Percentiles rank a stretch among this genome's conserved stretches.
phyloP scores from a whole-genome alignment of 225 moss, liverwort and hornwort genomes.

The Sphagnum tenellum region DNA sequence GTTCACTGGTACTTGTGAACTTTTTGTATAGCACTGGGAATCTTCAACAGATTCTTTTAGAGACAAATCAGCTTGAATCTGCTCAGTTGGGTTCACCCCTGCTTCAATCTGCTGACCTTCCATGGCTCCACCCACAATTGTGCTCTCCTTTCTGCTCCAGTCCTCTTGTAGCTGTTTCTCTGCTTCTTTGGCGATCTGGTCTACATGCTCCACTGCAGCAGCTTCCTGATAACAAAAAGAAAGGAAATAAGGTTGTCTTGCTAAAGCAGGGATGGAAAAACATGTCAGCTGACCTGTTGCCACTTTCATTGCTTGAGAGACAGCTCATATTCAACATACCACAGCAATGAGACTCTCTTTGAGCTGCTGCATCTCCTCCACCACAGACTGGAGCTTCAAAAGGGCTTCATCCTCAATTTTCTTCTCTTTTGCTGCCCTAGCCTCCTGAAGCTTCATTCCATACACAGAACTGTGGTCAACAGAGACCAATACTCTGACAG shows the following conservation, averaged over 20 bases:
- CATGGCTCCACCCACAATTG: slow-evolving; percentile 14
- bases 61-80: no score
- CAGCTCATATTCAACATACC: slow-evolving; percentile 10
- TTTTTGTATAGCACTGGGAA: no score
- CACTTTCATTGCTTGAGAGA: not conserved
- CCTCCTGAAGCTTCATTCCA: slow-evolving; percentile 35
- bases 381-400: slow-evolving; percentile 34
- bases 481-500: no score
- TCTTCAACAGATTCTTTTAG: no score
- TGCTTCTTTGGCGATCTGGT: slow-evolving; percentile 33
- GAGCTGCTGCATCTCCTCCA: slow-evolving; percentile 35
- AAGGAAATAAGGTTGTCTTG: no score
- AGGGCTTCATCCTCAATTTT: slow-evolving; percentile 32
- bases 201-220: slow-evolving; percentile 41
- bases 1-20: no score
- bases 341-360: slow-evolving; percentile 44
- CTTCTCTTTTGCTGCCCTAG: slow-evolving; percentile 37
- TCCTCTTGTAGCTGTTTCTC: slow-evolving; percentile 41
- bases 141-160: slow-evolving; percentile 35
- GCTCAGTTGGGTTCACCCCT: no score
- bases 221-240: slow-evolving; percentile 24
- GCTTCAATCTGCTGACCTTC: slow-evolving; percentile 7
- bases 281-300: no score
- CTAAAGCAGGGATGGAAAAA: no score
- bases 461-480: no score